Conservation (phyloP, 2,329 filamentous ascomycete genomes). For the Cladosporium sp. region DNA sequence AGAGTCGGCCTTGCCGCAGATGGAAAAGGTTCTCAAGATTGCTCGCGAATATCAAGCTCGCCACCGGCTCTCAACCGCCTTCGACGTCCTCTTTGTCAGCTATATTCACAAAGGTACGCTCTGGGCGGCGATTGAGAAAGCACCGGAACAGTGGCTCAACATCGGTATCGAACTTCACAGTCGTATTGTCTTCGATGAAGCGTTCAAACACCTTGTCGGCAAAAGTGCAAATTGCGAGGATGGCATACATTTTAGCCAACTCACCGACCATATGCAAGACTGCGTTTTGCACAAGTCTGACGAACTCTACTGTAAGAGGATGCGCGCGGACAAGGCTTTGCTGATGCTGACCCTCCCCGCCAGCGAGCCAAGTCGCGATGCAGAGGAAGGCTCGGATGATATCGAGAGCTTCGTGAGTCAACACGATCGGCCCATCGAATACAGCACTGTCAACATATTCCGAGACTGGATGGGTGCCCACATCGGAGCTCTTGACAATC, state of each 20-base stretch:
- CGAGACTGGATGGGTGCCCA: constrained; percentile 26
- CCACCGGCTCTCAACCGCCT: neutral
- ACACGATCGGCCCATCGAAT: constrained; percentile 21
- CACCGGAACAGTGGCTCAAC: constrained; percentile 31
- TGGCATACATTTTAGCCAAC: neutral
- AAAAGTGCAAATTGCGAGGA: constrained; percentile 21
- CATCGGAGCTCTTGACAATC: constrained; percentile 14
- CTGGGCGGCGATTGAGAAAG: constrained; percentile 30
- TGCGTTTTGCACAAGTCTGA: constrained; percentile 20
- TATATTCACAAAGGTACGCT: constrained; percentile 17
- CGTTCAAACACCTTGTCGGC: constrained; percentile 34
- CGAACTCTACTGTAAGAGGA: constrained; percentile 17
- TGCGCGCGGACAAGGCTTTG: constrained; percentile 18
- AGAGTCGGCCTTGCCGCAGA: constrained; percentile 21
- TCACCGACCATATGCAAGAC: constrained; percentile 14
- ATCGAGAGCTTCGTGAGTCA: constrained; percentile 6
- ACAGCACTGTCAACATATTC: constrained; percentile 31
- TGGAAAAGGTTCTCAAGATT: constrained; percentile 28
- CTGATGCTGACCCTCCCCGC: constrained; percentile 23
- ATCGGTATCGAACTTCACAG: constrained; percentile 29
- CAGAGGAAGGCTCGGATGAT: neutral
- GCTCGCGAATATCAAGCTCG: constrained; percentile 19
- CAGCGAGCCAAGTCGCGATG: neutral
- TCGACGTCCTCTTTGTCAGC: neutral
- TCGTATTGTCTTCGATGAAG: constrained; percentile 32